phyloP scores from a whole-genome alignment of 73 alveolate species.

The Urostyla sp. region DNA sequence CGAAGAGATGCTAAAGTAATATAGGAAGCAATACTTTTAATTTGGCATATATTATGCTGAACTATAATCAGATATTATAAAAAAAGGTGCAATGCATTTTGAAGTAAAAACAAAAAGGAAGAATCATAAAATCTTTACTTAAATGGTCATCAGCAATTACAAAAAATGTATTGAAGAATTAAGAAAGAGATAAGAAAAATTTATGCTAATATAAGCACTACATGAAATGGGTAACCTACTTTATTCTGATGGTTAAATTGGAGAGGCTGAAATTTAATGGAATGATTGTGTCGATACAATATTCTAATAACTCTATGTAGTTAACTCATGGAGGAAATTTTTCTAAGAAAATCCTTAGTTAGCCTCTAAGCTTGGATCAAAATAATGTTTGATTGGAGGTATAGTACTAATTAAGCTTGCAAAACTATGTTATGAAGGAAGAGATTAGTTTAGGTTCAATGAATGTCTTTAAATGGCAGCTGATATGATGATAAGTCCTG shows the following conservation, averaged over 20 bases:
- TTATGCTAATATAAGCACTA: constrained; percentile 86
- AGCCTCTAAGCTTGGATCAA: constrained; percentile 68
- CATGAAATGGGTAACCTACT: constrained; percentile 89
- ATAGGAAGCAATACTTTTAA: constrained; percentile 86
- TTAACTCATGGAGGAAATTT: constrained; percentile 81
- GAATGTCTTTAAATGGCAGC: constrained; percentile 75
- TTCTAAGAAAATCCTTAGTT: constrained; percentile 66
- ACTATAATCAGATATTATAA: constrained; percentile 72
- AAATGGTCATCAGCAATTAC: constrained; percentile 82
- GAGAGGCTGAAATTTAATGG: constrained; percentile 91
- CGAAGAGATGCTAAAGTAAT: constrained; percentile 83
- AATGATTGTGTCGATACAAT: constrained; percentile 96
- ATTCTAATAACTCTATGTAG: constrained; percentile 86
- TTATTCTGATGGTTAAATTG: constrained; percentile 80
- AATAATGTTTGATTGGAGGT: constrained; percentile 80
- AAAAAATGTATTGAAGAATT: constrained; percentile 88
- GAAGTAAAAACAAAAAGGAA: constrained; percentile 81
- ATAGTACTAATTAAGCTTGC: constrained; percentile 74
- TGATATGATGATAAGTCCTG: constrained; percentile 68
- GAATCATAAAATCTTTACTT: constrained; percentile 85
- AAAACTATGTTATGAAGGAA: constrained; percentile 66
- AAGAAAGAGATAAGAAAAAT: constrained; percentile 93
- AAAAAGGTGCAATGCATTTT: constrained; percentile 71
- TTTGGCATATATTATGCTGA: constrained; percentile 86
- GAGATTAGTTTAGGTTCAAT: constrained; percentile 58